Evolutionary conservation across 768 basidiomycete species (phyloP).

Genomic region (Tylopilus felleus): DNA sequence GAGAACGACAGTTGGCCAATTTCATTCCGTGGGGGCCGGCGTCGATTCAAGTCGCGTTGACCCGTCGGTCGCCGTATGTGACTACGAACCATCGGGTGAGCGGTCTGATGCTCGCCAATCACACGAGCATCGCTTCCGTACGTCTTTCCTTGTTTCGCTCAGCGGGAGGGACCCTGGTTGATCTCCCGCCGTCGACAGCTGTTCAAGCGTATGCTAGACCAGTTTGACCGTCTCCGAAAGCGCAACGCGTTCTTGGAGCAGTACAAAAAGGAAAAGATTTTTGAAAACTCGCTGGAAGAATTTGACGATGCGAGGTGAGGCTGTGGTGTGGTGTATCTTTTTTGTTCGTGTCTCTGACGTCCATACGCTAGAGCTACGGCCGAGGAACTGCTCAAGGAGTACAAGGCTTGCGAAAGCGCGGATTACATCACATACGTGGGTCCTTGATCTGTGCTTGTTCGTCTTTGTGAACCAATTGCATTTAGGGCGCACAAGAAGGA

Average conservation of each 20-base stretch:
- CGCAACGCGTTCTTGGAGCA: slow-evolving; percentile 95
- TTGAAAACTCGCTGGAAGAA: slow-evolving; percentile 89
- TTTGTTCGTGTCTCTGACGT: neutral
- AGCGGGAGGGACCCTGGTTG: too few relatives aligned
- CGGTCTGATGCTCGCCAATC: slow-evolving; percentile 97
- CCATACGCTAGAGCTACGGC: slow-evolving; percentile 65
- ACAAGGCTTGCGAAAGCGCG: slow-evolving; percentile 92
- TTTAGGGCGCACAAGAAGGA: slow-evolving; percentile 35
- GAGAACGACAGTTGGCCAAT: slow-evolving; percentile 93
- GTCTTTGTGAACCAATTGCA: neutral
- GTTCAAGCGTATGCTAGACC: slow-evolving; percentile 94
- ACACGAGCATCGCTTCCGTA: slow-evolving; percentile 97
- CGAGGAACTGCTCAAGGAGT: slow-evolving; percentile 87
- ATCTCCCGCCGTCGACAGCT: slow-evolving; percentile 45
- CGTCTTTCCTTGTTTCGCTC: slow-evolving; percentile 27
- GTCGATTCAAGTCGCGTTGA: slow-evolving; percentile 95
- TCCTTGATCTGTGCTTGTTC: slow-evolving; percentile 2
- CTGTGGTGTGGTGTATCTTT: neutral
- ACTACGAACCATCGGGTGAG: slow-evolving; percentile 90
- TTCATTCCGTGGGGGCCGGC: slow-evolving; percentile 99
- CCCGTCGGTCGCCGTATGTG: slow-evolving; percentile 86
- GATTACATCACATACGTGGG: slow-evolving; percentile 89
- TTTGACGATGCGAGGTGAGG: slow-evolving; percentile 94
- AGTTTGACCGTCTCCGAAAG: slow-evolving; percentile 84
- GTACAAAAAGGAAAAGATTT: slow-evolving; percentile 97